phyloP scores from a whole-genome alignment of 306 rosid species.

The Purshia tridentata region DNA sequence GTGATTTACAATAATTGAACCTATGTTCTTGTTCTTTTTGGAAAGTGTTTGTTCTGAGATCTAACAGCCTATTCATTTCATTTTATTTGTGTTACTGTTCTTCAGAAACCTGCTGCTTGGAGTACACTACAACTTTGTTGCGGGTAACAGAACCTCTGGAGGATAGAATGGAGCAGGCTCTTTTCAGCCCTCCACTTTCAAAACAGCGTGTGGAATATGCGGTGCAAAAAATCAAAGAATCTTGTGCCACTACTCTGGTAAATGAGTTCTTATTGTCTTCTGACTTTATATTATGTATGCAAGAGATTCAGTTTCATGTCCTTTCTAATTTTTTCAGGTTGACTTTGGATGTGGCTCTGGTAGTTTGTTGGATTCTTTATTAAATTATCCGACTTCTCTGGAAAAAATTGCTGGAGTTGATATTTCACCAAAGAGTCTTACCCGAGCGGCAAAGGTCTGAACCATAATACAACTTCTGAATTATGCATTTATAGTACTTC shows the following conservation, averaged over 20 bases:
- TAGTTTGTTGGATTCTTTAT: conserved; percentile 87
- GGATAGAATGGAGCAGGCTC: conserved; percentile 96
- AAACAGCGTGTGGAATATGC: conserved; percentile 98
- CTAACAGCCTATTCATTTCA: neutral
- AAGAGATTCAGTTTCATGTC: conserved; percentile 33
- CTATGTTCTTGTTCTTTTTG: neutral
- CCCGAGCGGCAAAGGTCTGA: conserved; percentile 87
- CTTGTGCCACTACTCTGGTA: conserved; percentile 76
- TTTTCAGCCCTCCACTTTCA: conserved; percentile 94
- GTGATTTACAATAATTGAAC: conserved; percentile 2
- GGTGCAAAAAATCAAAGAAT: conserved; percentile 63
- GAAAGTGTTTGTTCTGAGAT: conserved; percentile 3
- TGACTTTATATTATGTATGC: conserved; percentile 14
- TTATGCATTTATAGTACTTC: conserved; percentile 3
- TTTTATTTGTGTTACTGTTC: conserved; percentile 5
- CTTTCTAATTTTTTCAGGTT: conserved; percentile 48
- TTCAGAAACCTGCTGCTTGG: conserved; percentile 61
- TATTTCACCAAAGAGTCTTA: conserved; percentile 76
- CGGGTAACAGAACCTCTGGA: conserved; percentile 80
- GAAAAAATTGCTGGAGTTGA: conserved; percentile 90
- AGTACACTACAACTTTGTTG: conserved; percentile 56
- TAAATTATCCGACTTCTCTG: conserved; percentile 64
- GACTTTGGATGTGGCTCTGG: conserved; percentile 99
- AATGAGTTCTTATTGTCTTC: conserved; percentile 20
- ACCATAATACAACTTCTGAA: conserved; percentile 13